Evolutionary conservation across 495 filamentous ascomycete species (phyloP), one percentile per base, ranked within the genome.

Genomic region (Neurospora sp.): DNA sequence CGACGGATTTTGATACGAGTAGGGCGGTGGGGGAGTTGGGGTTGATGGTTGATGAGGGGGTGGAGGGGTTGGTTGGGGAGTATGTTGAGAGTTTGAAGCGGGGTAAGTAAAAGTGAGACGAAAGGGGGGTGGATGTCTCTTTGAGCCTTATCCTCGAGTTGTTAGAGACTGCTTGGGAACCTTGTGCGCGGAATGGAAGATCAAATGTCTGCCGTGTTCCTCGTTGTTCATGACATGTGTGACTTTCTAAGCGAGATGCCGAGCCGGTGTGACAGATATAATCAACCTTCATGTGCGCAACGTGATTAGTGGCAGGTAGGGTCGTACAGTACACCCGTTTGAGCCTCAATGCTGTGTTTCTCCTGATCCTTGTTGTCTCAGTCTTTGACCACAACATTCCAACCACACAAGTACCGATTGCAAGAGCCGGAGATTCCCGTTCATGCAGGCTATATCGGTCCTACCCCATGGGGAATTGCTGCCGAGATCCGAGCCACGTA

Each of bases 1-100:
- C 90, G 42, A 86, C 88, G 72, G 85, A 87, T 72, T 89, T 93
- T 78, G 88, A 92, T 75, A 88, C 85, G 70, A 83, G 79, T 16
- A 84, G 85, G 75, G 85, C 90, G 45, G 77, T 87, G 77, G 53
- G 27, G 27, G 77, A 78, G 69, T 74, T 93, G 80, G 91, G 90
- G 9, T 87, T 93, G 77, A 79, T 81, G 40, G 83, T 83, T 69
- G 91, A 93, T 81, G 69, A 75, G 31, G 72, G 70, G 20, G 78
- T 68, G 3, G 80, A 80, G 10, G 78, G 77, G 10, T 44, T 80
- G 44, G 78, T 81, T 16, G 80, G 78, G 78, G 79, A 85, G 74
- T 85, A 85, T 65, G 75, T 83, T 8, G 79, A 84, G 71, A 77
- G 78, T 3, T 72, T 85, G 75, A 76, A 80, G 73, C 69, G 73